Base-by-base conservation (phyloP, 2,329 filamentous ascomycete genomes). In the Bipolaris oryzae region DNA sequence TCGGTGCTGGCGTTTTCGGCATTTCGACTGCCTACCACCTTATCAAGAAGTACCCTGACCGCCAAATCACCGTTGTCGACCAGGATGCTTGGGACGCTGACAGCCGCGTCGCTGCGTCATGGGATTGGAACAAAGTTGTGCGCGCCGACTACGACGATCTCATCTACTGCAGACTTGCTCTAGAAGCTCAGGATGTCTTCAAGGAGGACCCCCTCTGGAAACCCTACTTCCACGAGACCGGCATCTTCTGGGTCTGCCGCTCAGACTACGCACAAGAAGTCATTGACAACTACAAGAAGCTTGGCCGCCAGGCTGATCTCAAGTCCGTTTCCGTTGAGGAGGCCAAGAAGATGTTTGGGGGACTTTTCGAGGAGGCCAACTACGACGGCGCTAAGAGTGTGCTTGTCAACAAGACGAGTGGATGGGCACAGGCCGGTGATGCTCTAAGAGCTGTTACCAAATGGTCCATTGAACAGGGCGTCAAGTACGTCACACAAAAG, bases 51-150 rank as follows among this genome's bases (percentile, higher is more conserved):
- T 77, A 79, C 55, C 77, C 77, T 3, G 62, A 73, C 42, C 76
- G 77, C 28, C 67, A 70, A 11, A 60, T 80, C 35, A 79, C 77
- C 1, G 67, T 80, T 16, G 71, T 79, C 25, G 78, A 79, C 53
- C 74, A 55, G 49, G 71, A 73, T 39, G 68, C 71, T 1, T 73
- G 63, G 52, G 67, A 72, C 42, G 69, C 68, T 45, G 63, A 68
- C 53, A 75, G 51, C 64, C 70, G 69, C 46, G 67, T 78, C 28
- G 87, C 87, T 31, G 88, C 88, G 0, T 90, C 88, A 0, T 88
- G 85, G 79, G 88, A 91, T 76, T 87, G 87, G 82, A 90, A 89
- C 78, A 90, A 90, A 74, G 86, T 89, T 25, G 81, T 90, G 15
- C 85, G 88, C 54, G 85, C 87, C 45, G 88, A 90, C 72, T 90